phyloP scores from a whole-genome alignment of 371 early-diverging fungal genomes.

The Mucor sp. region DNA sequence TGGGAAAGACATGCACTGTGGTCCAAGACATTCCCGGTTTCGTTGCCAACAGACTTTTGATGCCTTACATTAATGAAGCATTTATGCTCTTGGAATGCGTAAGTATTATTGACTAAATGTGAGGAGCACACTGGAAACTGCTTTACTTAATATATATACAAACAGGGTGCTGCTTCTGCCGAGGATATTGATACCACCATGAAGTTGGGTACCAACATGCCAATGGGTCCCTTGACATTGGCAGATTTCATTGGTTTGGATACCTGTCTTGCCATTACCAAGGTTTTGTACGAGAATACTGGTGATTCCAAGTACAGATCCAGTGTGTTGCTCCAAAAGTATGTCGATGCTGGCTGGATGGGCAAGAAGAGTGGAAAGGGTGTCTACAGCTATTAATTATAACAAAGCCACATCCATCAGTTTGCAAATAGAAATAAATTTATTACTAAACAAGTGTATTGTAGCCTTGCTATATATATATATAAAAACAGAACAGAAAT shows the following conservation, averaged over 20 bases:
- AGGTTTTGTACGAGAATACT: constrained; percentile 91
- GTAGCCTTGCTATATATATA: neutral
- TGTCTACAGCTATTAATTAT: constrained; percentile 82
- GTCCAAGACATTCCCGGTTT: constrained; percentile 95
- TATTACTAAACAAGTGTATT: neutral
- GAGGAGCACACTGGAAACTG: neutral
- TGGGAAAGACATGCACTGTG: constrained; percentile 94
- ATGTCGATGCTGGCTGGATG: constrained; percentile 97
- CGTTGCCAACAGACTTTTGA: constrained; percentile 95
- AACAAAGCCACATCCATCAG: neutral
- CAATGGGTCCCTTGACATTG: constrained; percentile 97
- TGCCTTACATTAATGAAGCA: constrained; percentile 99
- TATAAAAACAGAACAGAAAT: neutral
- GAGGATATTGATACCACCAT: constrained; percentile 98
- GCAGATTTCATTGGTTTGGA: constrained; percentile 99
- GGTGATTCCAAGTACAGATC: constrained; percentile 98
- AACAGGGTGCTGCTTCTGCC: constrained; percentile 86
- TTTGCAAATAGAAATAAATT: constrained; percentile 1
- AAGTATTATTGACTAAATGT: too few species aligned
- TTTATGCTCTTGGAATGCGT: constrained; percentile 86
- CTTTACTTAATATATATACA: constrained; percentile 6
- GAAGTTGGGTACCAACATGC: constrained; percentile 95
- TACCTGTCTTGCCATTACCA: constrained; percentile 96
- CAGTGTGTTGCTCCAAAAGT: constrained; percentile 86
- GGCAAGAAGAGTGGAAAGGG: constrained; percentile 94